A percentile compares a stretch with the other conserved stretches of the same genome.
These are phyloP conservation scores for Dissophora ornata DNA, from an alignment of 192 early-diverging fungal genomes.

Conservation along the genomic window DNA sequence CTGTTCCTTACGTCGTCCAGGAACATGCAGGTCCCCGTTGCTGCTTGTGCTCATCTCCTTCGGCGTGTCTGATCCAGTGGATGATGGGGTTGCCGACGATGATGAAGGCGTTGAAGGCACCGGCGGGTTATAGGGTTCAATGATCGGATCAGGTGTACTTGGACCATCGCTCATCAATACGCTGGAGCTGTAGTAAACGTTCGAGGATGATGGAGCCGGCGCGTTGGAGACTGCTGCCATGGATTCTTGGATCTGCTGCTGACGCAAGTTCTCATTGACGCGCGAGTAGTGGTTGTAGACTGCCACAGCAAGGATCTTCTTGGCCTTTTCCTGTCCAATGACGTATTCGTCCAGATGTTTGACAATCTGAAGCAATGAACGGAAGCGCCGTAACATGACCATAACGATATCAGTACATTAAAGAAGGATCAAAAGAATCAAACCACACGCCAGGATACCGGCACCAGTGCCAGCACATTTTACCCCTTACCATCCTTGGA, in stretches of 20 bases:
- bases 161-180: conserved; percentile 46
- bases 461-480: background rate
- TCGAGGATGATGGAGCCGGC: background rate
- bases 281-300: conserved; percentile 89
- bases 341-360: conserved; percentile 87
- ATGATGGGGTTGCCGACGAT: conserved; percentile 7
- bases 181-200: conserved; percentile 30
- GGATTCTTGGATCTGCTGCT: conserved; percentile 56
- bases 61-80: background rate
- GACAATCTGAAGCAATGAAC: conserved; percentile 64
- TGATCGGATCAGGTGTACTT: conserved; percentile 50
- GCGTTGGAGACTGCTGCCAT: conserved; percentile 27
- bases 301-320: conserved; percentile 85
- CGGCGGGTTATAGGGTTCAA: conserved; percentile 34
- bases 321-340: conserved; percentile 87
- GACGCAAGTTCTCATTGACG: conserved; percentile 73
- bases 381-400: background rate
- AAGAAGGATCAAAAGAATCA: too few relatives aligned
- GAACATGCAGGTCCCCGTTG: conserved; percentile 14
- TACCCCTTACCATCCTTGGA: conserved; percentile 30
- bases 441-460: too few relatives aligned
- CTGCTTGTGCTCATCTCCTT: conserved; percentile 3
- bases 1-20: conserved; percentile 41
- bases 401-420: too few relatives aligned
- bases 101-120: conserved; percentile 13